These are phyloP conservation scores for Amaranthus tricolor DNA, from an alignment of 179 eudicot genomes.

Conservation along the genomic window DNA sequence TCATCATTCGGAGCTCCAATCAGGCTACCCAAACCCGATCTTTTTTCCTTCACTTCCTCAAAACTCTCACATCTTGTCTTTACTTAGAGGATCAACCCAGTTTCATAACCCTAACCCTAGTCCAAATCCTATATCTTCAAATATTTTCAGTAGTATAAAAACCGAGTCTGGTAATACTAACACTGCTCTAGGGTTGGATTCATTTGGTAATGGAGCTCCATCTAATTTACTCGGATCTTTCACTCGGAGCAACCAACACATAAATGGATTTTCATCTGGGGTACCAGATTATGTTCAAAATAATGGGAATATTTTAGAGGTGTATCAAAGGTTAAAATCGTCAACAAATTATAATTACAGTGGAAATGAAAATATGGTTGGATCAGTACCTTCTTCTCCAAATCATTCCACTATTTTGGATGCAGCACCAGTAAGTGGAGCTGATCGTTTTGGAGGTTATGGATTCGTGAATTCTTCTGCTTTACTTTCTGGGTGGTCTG, in stretches of 20 bases:
- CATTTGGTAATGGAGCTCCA: slow-evolving; percentile 34
- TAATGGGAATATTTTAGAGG: slow-evolving; percentile 39
- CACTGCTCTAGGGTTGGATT: slow-evolving; percentile 29
- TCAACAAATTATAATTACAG: slow-evolving; percentile 29
- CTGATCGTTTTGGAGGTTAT: slow-evolving; percentile 20
- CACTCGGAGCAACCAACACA: slow-evolving; percentile 36
- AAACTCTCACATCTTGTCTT: slow-evolving; percentile 50
- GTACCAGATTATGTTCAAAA: slow-evolving; percentile 36
- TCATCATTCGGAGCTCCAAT: slow-evolving; percentile 15
- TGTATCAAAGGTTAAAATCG: slow-evolving; percentile 59
- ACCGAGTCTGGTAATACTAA: background rate
- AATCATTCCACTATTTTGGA: slow-evolving; percentile 36
- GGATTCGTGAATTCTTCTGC: slow-evolving; percentile 34
- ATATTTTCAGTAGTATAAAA: slow-evolving; percentile 13
- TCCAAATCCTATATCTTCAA: slow-evolving; percentile 7
- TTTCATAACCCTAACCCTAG: slow-evolving; percentile 24
- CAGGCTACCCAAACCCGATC: slow-evolving; percentile 17
- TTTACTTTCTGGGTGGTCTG: slow-evolving; percentile 50
- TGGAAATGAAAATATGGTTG: slow-evolving; percentile 34
- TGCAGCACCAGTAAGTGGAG: slow-evolving; percentile 39
- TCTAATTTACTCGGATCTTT: slow-evolving; percentile 28
- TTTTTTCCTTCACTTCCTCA: slow-evolving; percentile 36
- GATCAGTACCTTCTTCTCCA: slow-evolving; percentile 32
- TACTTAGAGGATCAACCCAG: slow-evolving; percentile 53
- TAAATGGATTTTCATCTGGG: slow-evolving; percentile 31